Conservation (phyloP, 495 filamentous ascomycete genomes). For the Podospora pseudopauciseta region DNA sequence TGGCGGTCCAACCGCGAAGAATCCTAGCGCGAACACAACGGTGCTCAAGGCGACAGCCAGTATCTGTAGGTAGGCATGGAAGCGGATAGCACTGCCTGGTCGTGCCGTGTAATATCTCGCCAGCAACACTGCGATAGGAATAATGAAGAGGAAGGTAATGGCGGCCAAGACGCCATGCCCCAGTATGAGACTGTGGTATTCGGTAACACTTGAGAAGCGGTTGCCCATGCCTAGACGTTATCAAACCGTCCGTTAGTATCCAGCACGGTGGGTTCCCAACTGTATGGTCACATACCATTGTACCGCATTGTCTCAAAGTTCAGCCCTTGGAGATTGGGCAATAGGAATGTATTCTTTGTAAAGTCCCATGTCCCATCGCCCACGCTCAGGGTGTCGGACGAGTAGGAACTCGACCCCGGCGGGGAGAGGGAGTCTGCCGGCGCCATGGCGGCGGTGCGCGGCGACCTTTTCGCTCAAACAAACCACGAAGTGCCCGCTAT, state of each 20-base stretch:
- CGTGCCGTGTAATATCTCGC: constrained; percentile 64
- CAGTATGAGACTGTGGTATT: constrained; percentile 75
- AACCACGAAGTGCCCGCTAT: not conserved
- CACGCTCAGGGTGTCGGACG: constrained; percentile 76
- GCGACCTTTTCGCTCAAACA: constrained; percentile 14
- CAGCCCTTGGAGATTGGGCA: constrained; percentile 80
- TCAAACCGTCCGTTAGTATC: not conserved
- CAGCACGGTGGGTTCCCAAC: not conserved
- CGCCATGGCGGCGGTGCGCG: constrained; percentile 45
- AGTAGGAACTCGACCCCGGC: constrained; percentile 77
- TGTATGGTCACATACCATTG: constrained; percentile 62
- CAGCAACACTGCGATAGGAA: constrained; percentile 73
- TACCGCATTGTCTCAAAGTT: constrained; percentile 95
- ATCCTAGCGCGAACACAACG: constrained; percentile 71
- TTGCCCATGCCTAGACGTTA: constrained; percentile 76
- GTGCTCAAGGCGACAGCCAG: constrained; percentile 68
- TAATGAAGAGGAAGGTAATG: constrained; percentile 80
- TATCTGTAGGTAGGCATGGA: constrained; percentile 86
- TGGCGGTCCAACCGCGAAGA: constrained; percentile 69
- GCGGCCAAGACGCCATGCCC: constrained; percentile 83
- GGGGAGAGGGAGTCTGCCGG: constrained; percentile 58
- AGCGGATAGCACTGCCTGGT: constrained; percentile 63
- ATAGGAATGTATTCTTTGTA: constrained; percentile 75
- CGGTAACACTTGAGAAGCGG: constrained; percentile 67
- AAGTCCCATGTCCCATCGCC: constrained; percentile 93